These are phyloP conservation scores for Breynia disticha DNA, from an alignment of 441 rosid species.

Conservation along the genomic window DNA sequence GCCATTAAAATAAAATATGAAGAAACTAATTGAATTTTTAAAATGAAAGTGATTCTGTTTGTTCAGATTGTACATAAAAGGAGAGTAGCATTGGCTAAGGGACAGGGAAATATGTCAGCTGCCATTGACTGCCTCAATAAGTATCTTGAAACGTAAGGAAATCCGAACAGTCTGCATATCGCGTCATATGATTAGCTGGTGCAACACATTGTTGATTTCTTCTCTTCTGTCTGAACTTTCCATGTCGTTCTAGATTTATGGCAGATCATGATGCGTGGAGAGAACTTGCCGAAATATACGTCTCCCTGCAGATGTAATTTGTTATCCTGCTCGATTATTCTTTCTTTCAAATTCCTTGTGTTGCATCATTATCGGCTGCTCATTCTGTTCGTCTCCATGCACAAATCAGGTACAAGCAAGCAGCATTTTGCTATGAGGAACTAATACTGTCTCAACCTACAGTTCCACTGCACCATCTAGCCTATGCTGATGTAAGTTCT, in stretches of 20 bases:
- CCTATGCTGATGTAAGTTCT: constrained; percentile 80
- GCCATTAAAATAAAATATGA: neutral
- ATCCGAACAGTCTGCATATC: constrained; percentile 8
- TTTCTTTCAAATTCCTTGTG: neutral
- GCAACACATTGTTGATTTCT: constrained; percentile 2
- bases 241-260: constrained; percentile 57
- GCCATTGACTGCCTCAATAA: constrained; percentile 87
- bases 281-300: constrained; percentile 90
- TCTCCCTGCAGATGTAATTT: constrained; percentile 80
- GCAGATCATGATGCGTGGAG: constrained; percentile 99
- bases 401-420: constrained; percentile 87
- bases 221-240: neutral
- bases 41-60: no score
- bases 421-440: constrained; percentile 97
- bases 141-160: constrained; percentile 80
- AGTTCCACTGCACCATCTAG: constrained; percentile 66
- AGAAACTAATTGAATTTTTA: neutral
- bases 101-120: constrained; percentile 59
- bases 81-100: constrained; percentile 85
- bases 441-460: constrained; percentile 76
- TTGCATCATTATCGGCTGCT: neutral
- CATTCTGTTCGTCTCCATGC: neutral
- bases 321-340: neutral
- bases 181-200: neutral
- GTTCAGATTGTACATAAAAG: constrained; percentile 73